Percentiles rank a stretch among this genome's conserved stretches.
These are phyloP conservation scores for Escovopsis sp. DNA, from an alignment of 2,329 filamentous ascomycete genomes.

Conservation along the genomic window DNA sequence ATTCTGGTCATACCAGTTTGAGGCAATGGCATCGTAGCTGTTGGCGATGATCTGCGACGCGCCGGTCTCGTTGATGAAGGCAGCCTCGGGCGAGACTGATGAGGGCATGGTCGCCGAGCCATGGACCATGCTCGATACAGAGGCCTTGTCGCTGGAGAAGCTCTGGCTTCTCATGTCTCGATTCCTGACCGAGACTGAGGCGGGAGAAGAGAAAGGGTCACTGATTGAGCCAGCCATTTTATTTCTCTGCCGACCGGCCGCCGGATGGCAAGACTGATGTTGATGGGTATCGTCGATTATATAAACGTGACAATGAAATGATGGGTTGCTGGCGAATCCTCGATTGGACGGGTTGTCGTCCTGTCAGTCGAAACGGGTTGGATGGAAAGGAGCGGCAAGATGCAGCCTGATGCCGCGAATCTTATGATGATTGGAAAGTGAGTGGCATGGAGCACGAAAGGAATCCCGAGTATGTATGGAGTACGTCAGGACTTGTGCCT, in stretches of 20 bases:
- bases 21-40: constrained; percentile 63
- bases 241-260: not conserved
- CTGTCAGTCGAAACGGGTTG: too few relatives aligned
- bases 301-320: not conserved
- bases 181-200: constrained; percentile 19
- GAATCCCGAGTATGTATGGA: too few relatives aligned
- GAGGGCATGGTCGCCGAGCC: constrained; percentile 52
- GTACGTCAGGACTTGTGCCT: too few relatives aligned
- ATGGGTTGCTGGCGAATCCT: not conserved
- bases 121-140: constrained; percentile 32
- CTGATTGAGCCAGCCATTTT: constrained; percentile 14
- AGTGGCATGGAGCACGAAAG: too few relatives aligned
- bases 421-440: too few relatives aligned
- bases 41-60: constrained; percentile 87
- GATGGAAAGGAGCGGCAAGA: too few relatives aligned
- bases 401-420: too few relatives aligned
- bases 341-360: too few relatives aligned
- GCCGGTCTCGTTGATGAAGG: constrained; percentile 76
- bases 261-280: not conserved
- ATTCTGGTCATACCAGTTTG: constrained; percentile 55
- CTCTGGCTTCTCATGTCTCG: constrained; percentile 42
- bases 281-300: not conserved
- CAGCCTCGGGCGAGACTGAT: constrained; percentile 59
- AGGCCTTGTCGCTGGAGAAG: constrained; percentile 57
- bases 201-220: constrained; percentile 19